Evolutionary conservation across 2,329 filamentous ascomycete genomes (phyloP), one percentile per base, ranked within the genome.

Genomic region (Proliferodiscus dingleyae): DNA sequence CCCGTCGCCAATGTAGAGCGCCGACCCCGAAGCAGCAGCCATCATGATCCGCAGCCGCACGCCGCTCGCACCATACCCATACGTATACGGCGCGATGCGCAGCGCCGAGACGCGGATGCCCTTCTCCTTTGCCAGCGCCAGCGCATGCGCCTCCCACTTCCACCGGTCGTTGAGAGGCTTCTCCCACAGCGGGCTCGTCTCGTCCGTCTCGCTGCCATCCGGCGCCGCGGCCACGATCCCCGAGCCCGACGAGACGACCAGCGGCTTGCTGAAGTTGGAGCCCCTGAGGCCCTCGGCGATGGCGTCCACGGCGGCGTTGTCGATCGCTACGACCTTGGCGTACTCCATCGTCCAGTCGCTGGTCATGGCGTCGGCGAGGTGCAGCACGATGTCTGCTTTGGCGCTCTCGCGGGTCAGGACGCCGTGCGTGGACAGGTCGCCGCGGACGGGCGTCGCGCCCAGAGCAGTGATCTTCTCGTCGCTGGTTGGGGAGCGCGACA

Each of bases 1-100:
- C 3, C 66, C 67, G 6, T 58, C 56, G 36, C 62, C 55, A 50
- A 70, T 47, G 43, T 64, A 58, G 4, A 53, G 37, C 2, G 60
- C 54, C 26, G 57, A 53, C 5, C 67, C 65, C 21, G 52, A 54
- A 36, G 58, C 45, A 11, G 53, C 60, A 8, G 61, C 63, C 4
- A 59, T 51, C 9, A 49, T 15, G 56, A 30, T 30, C 13, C 13
- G 15, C 11, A 30, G 11, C 9, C 28, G 2, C 28, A 70, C 57
- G 37, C 28, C 28, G 28, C 28, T 30, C 11, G 11, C 28, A 15
- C 28, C 28, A n/a, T 15, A 15, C 5, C 28, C 28, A 30, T 30
- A 30, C 28, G 15, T 15, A n/a, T 30, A 30, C 15, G 28, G 28
- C 28, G 28, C 28, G 5, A 30, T 13, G 28, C 28, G 28, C 28